A percentile compares a stretch with the other conserved stretches of the same genome.
These are phyloP conservation scores for Hypoxylon crocopeplum DNA, from an alignment of 495 filamentous ascomycete genomes.

Conservation along the genomic window DNA sequence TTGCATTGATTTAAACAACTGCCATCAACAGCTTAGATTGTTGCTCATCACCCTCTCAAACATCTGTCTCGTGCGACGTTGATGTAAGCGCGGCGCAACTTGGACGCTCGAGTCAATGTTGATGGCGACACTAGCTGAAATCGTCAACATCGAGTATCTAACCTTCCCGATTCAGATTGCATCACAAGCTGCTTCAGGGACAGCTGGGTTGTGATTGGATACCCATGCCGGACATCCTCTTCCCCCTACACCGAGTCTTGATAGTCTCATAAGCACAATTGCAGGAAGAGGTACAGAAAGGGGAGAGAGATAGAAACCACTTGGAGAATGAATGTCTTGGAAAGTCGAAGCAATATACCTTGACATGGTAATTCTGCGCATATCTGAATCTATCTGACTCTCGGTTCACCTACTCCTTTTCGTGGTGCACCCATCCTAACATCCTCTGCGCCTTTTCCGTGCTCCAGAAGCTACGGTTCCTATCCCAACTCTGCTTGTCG, in stretches of 20 bases:
- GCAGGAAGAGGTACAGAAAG: too few relatives aligned
- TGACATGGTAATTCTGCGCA: too few relatives aligned
- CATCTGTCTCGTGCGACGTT: not conserved
- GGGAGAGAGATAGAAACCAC: too few relatives aligned
- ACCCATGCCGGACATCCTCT: too few relatives aligned
- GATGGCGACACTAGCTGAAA: not conserved
- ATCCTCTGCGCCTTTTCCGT: not conserved
- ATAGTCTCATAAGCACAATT: too few relatives aligned
- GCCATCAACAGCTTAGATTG: slow-evolving; percentile 13
- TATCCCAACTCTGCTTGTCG: not conserved
- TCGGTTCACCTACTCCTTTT: not conserved
- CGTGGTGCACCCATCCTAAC: not conserved
- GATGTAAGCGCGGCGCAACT: slow-evolving; percentile 5
- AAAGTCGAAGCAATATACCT: too few relatives aligned
- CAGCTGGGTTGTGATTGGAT: too few relatives aligned
- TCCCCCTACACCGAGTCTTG: too few relatives aligned
- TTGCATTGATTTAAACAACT: slow-evolving; percentile 20
- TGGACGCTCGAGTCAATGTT: not conserved
- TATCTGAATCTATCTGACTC: too few relatives aligned
- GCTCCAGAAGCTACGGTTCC: not conserved
- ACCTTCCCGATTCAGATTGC: not conserved
- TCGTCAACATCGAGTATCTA: not conserved
- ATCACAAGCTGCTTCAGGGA: not conserved
- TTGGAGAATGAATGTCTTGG: too few relatives aligned
- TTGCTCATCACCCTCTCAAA: slow-evolving; percentile 6